Base-by-base conservation (phyloP, 768 basidiomycete genomes). In the Lentinula lateritia region DNA sequence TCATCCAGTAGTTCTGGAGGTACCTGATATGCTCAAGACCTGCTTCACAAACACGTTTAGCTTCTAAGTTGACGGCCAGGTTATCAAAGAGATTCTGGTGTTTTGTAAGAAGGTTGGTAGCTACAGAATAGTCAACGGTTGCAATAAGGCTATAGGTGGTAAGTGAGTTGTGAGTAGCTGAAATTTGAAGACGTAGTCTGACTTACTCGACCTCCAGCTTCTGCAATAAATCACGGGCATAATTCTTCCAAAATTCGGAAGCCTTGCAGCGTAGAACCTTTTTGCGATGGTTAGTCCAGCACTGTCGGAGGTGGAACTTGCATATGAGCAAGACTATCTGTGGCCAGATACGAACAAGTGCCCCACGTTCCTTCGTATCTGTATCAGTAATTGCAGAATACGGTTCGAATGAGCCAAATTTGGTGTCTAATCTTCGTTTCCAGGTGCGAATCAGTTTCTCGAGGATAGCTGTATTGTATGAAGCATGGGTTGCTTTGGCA, bases 251-350 rank as follows among this genome's bases (percentile, higher is more conserved):
- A 10, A 6, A 45, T 41, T 48, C 50, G 8, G 18, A 48, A 12
- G 15, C 41, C 10, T 43, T 48, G 32, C 20, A 18, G 63, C 63
- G 46, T 64, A 61, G 6, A 64, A 32, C 3, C 45, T 38, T 42
- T 32, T 69, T 65, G 5, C 62, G 65, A 56, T 65, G 57, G 61
- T 78, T 77, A 15, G 50, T 65, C 75, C 76, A 78, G 41, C 66
- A 74, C 50, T 77, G 74, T 5, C 71, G 66, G n/a, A 74, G 38
- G 59, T 78, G 76, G 58, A 76, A 77, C 45, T 69, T 68, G 67
- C 76, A 78, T 9, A 78, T 62, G 0, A 77, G 64, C 16, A 77
- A 72, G 18, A 63, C 56, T 35, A 76, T 70, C 6, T 38, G n/a
- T 0, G 70, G 67, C 58, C 64, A 75, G 5, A 76, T 69, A 23